phyloP scores from a whole-genome alignment of 495 filamentous ascomycete genomes.

The Rhypophila decipiens region DNA sequence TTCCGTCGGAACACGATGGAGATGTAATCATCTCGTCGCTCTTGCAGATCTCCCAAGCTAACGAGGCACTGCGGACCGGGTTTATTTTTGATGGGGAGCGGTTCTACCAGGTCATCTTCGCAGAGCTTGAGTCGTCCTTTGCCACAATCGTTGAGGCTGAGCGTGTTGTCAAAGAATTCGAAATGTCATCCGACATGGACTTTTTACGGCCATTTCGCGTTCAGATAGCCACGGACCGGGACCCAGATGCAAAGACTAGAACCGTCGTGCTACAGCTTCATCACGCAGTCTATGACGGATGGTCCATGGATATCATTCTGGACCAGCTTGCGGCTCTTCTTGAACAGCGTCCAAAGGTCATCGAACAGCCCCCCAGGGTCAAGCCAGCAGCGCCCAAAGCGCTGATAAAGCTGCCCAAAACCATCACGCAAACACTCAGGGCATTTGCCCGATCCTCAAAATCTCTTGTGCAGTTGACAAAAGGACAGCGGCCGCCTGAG shows the following conservation, averaged over 20 bases:
- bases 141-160: constrained; percentile 22
- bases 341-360: too few relatives aligned
- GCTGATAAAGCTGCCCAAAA: too few relatives aligned
- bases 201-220: constrained; percentile 54
- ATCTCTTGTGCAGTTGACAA: too few relatives aligned
- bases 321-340: constrained; percentile 50
- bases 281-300: constrained; percentile 78
- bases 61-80: constrained; percentile 64
- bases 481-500: too few relatives aligned
- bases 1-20: constrained; percentile 26
- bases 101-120: constrained; percentile 61
- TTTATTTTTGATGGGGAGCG: constrained; percentile 49
- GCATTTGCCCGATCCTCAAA: too few relatives aligned
- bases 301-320: constrained; percentile 69
- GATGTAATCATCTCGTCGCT: constrained; percentile 41
- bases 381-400: too few relatives aligned
- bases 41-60: constrained; percentile 38
- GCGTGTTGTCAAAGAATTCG: constrained; percentile 16
- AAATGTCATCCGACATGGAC: constrained; percentile 21
- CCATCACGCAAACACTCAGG: too few relatives aligned
- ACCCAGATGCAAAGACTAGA: constrained; percentile 8
- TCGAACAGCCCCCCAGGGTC: too few relatives aligned
- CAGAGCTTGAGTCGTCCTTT: constrained; percentile 31
- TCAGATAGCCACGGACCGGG: constrained; percentile 36
- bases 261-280: constrained; percentile 52